Evolutionary conservation across 257 asterid genomes (phyloP).

Genomic region (Solanum chmielewskii): DNA sequence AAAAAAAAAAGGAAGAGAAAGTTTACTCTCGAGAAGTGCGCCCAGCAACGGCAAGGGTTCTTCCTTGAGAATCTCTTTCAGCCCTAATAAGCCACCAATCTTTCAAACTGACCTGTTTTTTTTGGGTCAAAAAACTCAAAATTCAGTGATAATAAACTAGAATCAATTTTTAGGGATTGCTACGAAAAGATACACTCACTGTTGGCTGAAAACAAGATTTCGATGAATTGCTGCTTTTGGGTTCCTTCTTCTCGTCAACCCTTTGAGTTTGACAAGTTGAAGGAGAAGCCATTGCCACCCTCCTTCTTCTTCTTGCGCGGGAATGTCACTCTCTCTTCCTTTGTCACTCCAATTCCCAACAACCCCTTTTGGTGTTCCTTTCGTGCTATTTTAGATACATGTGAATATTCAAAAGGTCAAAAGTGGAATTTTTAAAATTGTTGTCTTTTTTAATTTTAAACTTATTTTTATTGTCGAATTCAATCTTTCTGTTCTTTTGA

Average conservation of each 20-base stretch:
- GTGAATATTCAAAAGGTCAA: too few relatives aligned
- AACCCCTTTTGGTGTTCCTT: background rate
- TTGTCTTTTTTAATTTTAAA: fast-evolving
- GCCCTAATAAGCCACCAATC: conserved; percentile 76
- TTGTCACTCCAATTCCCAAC: background rate
- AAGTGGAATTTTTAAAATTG: too few relatives aligned
- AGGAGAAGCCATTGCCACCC: conserved; percentile 2
- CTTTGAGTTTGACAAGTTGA: background rate
- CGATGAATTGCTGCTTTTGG: background rate
- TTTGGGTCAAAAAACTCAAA: background rate
- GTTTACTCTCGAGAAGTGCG: conserved; percentile 31
- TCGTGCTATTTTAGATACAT: background rate
- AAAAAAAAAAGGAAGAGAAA: background rate
- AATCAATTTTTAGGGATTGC: background rate
- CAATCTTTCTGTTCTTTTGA: fast-evolving
- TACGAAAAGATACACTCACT: conserved; percentile 11
- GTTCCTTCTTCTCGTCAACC: background rate
- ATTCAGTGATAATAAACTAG: background rate
- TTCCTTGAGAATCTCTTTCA: conserved; percentile 27
- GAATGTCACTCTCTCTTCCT: background rate
- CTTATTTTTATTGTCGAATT: too few relatives aligned
- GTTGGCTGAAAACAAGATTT: conserved; percentile 38
- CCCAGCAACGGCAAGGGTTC: conserved; percentile 52
- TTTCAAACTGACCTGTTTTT: conserved; percentile 36
- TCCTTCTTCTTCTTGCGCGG: background rate